Percentiles rank a stretch among this genome's conserved stretches.
Evolutionary conservation across 441 rosid species (phyloP).

Genomic region (Flueggea neowawraea): DNA sequence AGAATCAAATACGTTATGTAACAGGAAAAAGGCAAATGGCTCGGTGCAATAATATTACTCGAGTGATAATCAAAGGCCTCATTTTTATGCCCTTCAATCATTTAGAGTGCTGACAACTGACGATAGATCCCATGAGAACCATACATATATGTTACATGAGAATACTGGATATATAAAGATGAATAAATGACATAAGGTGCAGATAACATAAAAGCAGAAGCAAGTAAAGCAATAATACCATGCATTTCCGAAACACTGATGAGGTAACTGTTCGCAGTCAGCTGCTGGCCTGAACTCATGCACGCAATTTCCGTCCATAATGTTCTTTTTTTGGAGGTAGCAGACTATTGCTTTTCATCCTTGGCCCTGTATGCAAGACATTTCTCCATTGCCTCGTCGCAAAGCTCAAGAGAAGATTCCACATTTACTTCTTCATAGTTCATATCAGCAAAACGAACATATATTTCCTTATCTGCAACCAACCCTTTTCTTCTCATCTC

Average conservation of each 20-base stretch:
- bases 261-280: neutral
- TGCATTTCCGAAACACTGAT: slow-evolving; percentile 6
- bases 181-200: no score
- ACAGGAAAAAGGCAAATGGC: no score
- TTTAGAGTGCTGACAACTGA: no score
- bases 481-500: slow-evolving; percentile 70
- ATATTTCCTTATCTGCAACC: slow-evolving; percentile 57
- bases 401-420: slow-evolving; percentile 61
- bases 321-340: neutral
- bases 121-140: no score
- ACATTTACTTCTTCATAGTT: slow-evolving; percentile 57
- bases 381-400: slow-evolving; percentile 77
- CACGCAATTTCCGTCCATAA: slow-evolving; percentile 3
- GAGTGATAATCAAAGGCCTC: no score
- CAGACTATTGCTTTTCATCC: slow-evolving; percentile 25
- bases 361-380: slow-evolving; percentile 39
- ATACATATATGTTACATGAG: no score
- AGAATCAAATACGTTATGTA: no score
- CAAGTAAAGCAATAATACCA: slow-evolving; percentile 14
- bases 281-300: neutral
- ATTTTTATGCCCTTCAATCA: no score
- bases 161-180: no score
- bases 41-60: no score
- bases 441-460: slow-evolving; percentile 51
- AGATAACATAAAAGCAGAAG: no score